Base-by-base conservation (phyloP, 257 asterid genomes). In the Solanum paucissectum region DNA sequence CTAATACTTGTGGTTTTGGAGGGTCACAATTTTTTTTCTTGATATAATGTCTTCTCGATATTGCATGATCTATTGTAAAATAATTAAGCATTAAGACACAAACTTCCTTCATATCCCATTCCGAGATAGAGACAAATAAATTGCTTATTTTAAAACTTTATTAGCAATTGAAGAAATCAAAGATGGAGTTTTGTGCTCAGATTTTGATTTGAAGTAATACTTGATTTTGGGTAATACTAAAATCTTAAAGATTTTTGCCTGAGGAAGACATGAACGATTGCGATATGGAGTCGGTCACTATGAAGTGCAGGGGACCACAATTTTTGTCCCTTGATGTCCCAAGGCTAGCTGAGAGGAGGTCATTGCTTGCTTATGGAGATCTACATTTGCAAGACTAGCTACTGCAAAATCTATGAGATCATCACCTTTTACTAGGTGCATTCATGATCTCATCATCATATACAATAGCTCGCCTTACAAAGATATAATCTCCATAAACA, bases 301-400 rank as follows among this genome's bases (percentile, higher is more conserved):
- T 96, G 97, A 93, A 86, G 90, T 91, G 88, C 25, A 93, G 81
- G 87, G 87, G 90, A 42, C 83, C 64, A 44, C 93, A 90, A 37
- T 90, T 92, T 85, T 90, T 95, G 89, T 87, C 95, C 49, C 98
- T 96, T 62, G 98, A 92, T 94, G 98, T 96, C 89, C 98, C 95
- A 1, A 98, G 98, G 75, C 91, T 96, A 90, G 99, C 99, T 32
- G 99, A 97, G 93, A 97, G 91, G 89, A 93, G 99, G 88, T 99
- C 99, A 18, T 96, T 98, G 12, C 98, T 97, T 90, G 95, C 94
- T 86, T 36, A 4, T 69, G 98, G 99, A 75, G 99, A 97, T 86
- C 0, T 79, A 90, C 96, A 89, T 90, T 91, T 87, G 98, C 88
- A 87, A 93, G 83, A 87, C 93, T 89, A 91, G 95, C 93, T 74